phyloP scores from a whole-genome alignment of 257 asterid genomes.

The Rehmannia glutinosa region DNA sequence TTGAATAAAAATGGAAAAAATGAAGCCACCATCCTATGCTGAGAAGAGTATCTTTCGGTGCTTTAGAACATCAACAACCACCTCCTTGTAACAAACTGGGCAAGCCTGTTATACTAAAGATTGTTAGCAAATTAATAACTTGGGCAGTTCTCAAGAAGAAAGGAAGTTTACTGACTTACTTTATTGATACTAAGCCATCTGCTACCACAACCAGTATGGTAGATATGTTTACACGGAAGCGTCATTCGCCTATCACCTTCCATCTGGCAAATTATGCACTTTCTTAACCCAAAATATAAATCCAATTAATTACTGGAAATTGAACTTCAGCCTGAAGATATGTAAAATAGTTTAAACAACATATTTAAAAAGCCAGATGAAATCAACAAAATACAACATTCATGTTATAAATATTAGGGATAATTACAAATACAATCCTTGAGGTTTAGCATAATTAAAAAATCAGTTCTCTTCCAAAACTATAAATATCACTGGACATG shows the following conservation, averaged over 20 bases:
- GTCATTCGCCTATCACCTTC: slow-evolving; percentile 69
- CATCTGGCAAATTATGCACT: slow-evolving; percentile 99
- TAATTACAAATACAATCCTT: too few relatives aligned
- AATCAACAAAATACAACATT: too few relatives aligned
- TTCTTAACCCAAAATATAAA: slow-evolving; percentile 21
- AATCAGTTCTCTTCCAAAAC: too few relatives aligned
- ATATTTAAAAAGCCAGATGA: too few relatives aligned
- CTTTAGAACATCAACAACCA: slow-evolving; percentile 42
- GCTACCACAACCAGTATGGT: slow-evolving; percentile 79
- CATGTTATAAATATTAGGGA: too few relatives aligned
- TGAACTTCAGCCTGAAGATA: too few relatives aligned
- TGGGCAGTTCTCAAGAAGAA: neutral
- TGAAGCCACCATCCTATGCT: slow-evolving; percentile 21
- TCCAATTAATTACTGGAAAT: neutral
- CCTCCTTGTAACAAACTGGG: slow-evolving; percentile 88
- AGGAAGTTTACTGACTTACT: slow-evolving; percentile 36
- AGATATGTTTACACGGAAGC: slow-evolving; percentile 93
- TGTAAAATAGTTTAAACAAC: too few relatives aligned
- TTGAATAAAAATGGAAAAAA: slow-evolving; percentile 16
- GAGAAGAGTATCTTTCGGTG: slow-evolving; percentile 23
- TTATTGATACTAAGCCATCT: slow-evolving; percentile 91
- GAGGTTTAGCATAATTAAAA: too few relatives aligned
- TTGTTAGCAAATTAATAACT: slow-evolving; percentile 9
- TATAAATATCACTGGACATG: too few relatives aligned
- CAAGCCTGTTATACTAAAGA: slow-evolving; percentile 55